Conservation (phyloP, 2,329 filamentous ascomycete genomes). For the Penicillium sp. region DNA sequence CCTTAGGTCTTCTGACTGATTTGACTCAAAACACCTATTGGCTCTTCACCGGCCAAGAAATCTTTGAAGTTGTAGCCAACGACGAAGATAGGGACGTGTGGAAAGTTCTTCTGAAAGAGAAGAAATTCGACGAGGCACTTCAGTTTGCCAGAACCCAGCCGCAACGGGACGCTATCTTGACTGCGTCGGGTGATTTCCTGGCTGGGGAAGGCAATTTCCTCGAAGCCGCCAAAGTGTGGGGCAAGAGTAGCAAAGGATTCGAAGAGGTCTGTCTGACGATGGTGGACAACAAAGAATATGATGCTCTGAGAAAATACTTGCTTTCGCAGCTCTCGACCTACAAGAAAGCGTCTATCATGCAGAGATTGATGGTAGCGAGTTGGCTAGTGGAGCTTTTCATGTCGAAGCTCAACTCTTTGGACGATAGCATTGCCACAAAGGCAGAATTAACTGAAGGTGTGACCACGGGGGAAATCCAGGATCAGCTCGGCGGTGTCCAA, state of each 20-base stretch:
- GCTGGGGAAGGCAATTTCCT: slow-evolving; percentile 78
- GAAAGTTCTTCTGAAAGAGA: slow-evolving; percentile 86
- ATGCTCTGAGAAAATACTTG: slow-evolving; percentile 88
- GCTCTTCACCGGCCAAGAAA: slow-evolving; percentile 89
- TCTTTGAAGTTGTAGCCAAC: slow-evolving; percentile 88
- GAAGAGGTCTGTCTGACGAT: slow-evolving; percentile 92
- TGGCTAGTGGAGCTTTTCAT: slow-evolving; percentile 98
- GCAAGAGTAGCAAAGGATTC: slow-evolving; percentile 94
- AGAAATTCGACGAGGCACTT: slow-evolving; percentile 86
- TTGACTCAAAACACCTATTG: slow-evolving; percentile 96
- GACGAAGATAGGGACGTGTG: slow-evolving; percentile 93
- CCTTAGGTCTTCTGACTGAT: slow-evolving; percentile 85
- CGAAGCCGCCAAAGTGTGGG: slow-evolving; percentile 88
- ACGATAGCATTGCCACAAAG: slow-evolving; percentile 90
- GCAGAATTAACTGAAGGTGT: slow-evolving; percentile 76
- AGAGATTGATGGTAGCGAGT: slow-evolving; percentile 90
- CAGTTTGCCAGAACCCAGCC: slow-evolving; percentile 78
- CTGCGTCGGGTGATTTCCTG: slow-evolving; percentile 87
- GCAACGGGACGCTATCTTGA: slow-evolving; percentile 90
- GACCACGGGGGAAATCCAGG: slow-evolving; percentile 68
- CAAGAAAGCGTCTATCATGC: slow-evolving; percentile 86
- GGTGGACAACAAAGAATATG: slow-evolving; percentile 86
- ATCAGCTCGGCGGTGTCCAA: slow-evolving; percentile 71
- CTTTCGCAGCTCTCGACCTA: slow-evolving; percentile 79
- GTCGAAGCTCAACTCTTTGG: slow-evolving; percentile 91